Base-by-base conservation (phyloP, 148 eudicot genomes). In the Cornus suecica region DNA sequence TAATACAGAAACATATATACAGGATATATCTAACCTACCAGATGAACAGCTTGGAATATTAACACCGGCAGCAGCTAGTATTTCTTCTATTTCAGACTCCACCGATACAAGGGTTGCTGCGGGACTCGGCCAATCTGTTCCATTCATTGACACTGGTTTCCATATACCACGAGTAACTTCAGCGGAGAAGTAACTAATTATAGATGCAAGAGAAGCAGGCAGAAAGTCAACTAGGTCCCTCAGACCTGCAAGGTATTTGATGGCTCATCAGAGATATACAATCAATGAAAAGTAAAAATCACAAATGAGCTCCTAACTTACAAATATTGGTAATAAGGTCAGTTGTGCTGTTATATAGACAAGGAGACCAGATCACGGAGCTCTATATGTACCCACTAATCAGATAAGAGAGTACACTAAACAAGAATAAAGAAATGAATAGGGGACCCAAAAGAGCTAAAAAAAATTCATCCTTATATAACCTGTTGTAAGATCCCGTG, bases 101-200 rank as follows among this genome's bases (percentile, higher is more conserved):
- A 82, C 72, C 4, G 81, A 64, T 37, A 48, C 23, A 24, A 82
- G 80, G 68, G 74, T 78, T 78, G 78, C 81, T 61, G 80, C 80
- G 27, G 84, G 84, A 78, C 78, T 82, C 27, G 84, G 84, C 84
- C 84, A 82, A 64, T 82, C 84, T 14, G 58, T 78, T 82, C 84
- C 84, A 78, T 82, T 82, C 84, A 82, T 82, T 20, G 79, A 56
- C 32, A 72, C 84, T 30, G 73, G 76, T 78, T 82, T 82, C 84
- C 84, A 82, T 45, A 82, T 66, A 61, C 84, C 84, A 70, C 84
- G 84, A 20, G 81, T 74, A 73, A 82, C 81, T 82, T 82, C 84
- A 69, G 84, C 84, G 5, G 84, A 78, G n/a, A 82, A 78, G 78
- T 78, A 82, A 42, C 81, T 82, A 68, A 82, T 61, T 69, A 82